These are phyloP conservation scores for Solanum arcanum DNA, from an alignment of 257 asterid genomes.

Conservation along the genomic window DNA sequence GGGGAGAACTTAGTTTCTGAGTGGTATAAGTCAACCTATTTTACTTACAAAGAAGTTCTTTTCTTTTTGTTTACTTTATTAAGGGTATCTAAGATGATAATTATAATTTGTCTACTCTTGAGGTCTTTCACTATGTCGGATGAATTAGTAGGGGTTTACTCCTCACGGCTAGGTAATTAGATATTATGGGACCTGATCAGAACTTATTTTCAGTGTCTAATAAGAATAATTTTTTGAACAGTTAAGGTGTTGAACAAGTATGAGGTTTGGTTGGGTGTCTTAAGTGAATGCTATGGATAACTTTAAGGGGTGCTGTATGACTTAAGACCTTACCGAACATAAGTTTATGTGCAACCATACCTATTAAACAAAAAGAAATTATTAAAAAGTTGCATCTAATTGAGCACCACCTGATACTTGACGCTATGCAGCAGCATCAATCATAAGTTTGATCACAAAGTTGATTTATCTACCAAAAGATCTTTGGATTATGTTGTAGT, in stretches of 20 bases:
- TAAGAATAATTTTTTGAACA: background rate
- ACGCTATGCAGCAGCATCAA: background rate
- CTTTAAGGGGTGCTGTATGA: background rate
- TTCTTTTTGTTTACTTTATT: background rate
- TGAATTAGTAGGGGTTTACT: background rate
- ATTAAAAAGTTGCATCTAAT: background rate
- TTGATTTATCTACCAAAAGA: background rate
- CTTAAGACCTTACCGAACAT: background rate
- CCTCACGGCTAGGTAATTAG: background rate
- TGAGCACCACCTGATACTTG: background rate
- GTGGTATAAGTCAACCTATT: background rate
- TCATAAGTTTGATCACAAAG: background rate
- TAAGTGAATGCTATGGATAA: background rate
- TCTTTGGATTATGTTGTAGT: background rate
- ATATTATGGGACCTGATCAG: background rate
- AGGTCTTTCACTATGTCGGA: background rate
- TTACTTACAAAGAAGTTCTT: background rate
- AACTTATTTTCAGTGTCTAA: background rate
- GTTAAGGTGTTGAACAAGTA: background rate
- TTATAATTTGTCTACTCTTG: background rate
- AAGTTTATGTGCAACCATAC: background rate
- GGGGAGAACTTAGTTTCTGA: background rate
- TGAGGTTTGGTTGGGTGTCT: background rate
- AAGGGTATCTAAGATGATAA: background rate
- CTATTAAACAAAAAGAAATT: background rate